Percentiles rank a stretch among this genome's conserved stretches.
phyloP scores from a whole-genome alignment of 1,284 basidiomycete species.

The Trametes sp. region DNA sequence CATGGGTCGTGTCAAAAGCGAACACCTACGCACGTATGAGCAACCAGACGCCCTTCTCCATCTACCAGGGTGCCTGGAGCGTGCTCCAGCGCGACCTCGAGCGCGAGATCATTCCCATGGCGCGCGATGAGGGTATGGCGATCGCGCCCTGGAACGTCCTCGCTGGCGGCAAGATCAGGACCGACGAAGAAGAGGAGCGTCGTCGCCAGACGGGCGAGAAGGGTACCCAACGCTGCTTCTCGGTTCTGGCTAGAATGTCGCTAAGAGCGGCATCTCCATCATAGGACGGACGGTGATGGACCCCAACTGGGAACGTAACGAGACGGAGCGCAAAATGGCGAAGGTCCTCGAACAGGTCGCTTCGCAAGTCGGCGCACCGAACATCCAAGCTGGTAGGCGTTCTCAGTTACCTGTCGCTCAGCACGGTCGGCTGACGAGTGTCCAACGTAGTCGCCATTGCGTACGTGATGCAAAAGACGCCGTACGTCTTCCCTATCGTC shows the following conservation, averaged over 20 bases:
- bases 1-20: slow-evolving; percentile 59
- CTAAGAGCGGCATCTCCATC: background rate
- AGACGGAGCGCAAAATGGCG: slow-evolving; percentile 31
- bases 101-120: slow-evolving; percentile 9
- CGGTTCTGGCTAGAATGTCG: background rate
- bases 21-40: slow-evolving; percentile 58
- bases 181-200: slow-evolving; percentile 36
- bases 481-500: slow-evolving; percentile 4
- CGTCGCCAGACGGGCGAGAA: slow-evolving; percentile 30
- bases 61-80: slow-evolving; percentile 65
- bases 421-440: slow-evolving; percentile 42
- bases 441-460: slow-evolving; percentile 5
- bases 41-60: slow-evolving; percentile 57
- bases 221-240: background rate
- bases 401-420: too few relatives aligned
- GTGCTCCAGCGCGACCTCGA: slow-evolving; percentile 39
- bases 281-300: slow-evolving; percentile 18
- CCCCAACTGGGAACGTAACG: slow-evolving; percentile 34
- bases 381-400: slow-evolving; percentile 44
- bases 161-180: slow-evolving; percentile 35
- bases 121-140: slow-evolving; percentile 4
- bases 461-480: slow-evolving; percentile 31
- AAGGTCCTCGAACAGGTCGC: slow-evolving; percentile 36
- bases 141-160: slow-evolving; percentile 6
- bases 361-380: slow-evolving; percentile 31